Evolutionary conservation across 1,284 basidiomycete genomes (phyloP), one percentile per base, ranked within the genome.

Genomic region (Ceratobasidium theobromae): DNA sequence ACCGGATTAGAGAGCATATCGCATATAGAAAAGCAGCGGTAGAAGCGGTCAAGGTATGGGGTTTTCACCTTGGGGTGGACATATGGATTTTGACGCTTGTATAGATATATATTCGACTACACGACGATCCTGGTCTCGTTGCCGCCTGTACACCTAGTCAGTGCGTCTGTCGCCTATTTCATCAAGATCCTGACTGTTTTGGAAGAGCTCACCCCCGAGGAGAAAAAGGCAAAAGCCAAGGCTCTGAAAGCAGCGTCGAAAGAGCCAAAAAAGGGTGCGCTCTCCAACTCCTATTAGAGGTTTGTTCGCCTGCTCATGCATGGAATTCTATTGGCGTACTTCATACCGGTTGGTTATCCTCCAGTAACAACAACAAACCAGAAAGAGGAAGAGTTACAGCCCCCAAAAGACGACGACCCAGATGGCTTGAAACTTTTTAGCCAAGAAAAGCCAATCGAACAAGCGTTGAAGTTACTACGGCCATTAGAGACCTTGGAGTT

Each of bases 181-280:
- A 2, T 25, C 11, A 4, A 1, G 11, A 14, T 52, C 32, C 60
- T 75, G 11, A 51, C 32, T 38, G 18, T 65, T 41, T 18, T 23
- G 5, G 27, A 32, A 57, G 79, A 79, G 67, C 75, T 84, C 35
- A 83, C 87, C 53, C 88, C 87, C 67, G 85, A 84, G 0, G 86
- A 87, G 73, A 93, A 93, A 77, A 95, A 95, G 76, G 91, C 91
- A 0, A 88, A 89, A 74, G 95, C 93, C 77, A 95, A 93, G 74
- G 92, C 91, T 30, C 91, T 91, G 76, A 95, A 94, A 75, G 92
- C 86, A 0, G 87, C 88, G 4, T 81, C 81, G 68, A 91, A 89
- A 52, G 88, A 88, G 32, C 74, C 81, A 16, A 87, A 89, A 73
- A 89, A 84, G 74, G 79, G 81, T 82, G 64, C 27, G 74, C 21